A percentile compares a stretch with the other conserved stretches of the same genome.
These are phyloP conservation scores for Volvariella surrecta DNA, from an alignment of 1,284 basidiomycete species.

Conservation along the genomic window DNA sequence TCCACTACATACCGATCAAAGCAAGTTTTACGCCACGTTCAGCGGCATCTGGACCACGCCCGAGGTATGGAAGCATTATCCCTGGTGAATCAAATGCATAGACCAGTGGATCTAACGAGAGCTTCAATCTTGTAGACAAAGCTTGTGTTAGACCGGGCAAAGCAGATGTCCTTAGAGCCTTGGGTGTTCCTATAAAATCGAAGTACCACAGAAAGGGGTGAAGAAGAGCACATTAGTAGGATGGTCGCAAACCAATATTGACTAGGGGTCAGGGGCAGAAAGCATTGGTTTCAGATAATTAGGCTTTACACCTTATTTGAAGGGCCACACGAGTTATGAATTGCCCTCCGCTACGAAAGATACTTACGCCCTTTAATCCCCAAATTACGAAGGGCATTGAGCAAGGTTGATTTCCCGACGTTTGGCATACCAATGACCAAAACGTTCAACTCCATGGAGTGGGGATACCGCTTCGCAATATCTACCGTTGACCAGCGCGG, in stretches of 20 bases:
- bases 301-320: not conserved
- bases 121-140: conserved; percentile 76
- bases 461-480: conserved; percentile 59
- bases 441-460: conserved; percentile 73
- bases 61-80: conserved; percentile 96
- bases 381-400: conserved; percentile 86
- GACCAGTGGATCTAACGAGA: conserved; percentile 72
- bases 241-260: too few relatives aligned
- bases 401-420: conserved; percentile 92
- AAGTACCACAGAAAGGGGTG: conserved; percentile 1
- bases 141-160: conserved; percentile 84
- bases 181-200: conserved; percentile 38
- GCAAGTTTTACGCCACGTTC: conserved; percentile 92
- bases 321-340: not conserved
- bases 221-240: conserved; percentile 1
- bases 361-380: conserved; percentile 80
- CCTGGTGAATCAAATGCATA: conserved; percentile 97
- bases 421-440: conserved; percentile 98
- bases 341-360: conserved; percentile 3
- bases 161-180: conserved; percentile 85
- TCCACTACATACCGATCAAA: conserved; percentile 67
- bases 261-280: too few relatives aligned
- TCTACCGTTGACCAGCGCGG: conserved; percentile 29
- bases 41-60: conserved; percentile 73
- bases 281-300: too few relatives aligned